Evolutionary conservation across 352 stramenopile genomes (phyloP), one percentile per base, ranked within the genome.

Genomic region (Phytopythium litorale): DNA sequence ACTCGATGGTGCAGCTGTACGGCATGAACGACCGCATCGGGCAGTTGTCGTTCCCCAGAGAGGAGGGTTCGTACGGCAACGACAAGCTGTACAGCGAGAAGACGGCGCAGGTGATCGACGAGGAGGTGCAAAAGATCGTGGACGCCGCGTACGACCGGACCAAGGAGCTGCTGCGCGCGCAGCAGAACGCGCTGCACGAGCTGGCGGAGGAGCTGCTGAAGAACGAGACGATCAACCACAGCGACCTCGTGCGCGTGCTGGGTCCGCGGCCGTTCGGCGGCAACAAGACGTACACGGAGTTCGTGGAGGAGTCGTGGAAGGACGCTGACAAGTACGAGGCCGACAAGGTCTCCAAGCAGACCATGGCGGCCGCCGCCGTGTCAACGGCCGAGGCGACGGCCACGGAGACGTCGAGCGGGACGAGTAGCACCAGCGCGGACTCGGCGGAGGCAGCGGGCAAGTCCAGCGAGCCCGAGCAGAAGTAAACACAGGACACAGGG

Each of bases 201-300:
- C 79, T 99, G 42, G 97, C 97, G 0, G 88, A 99, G 60, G 78
- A 98, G 56, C 76, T 99, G 50, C 84, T 99, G 28, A 91, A 98
- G 68, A 98, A 99, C 68, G 97, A 99, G 85, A 99, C 97, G n/a
- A 99, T 99, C 68, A 99, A 98, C 65, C 96, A 99, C 79, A 93
- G 97, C 67, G 96, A 99, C 78, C 97, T 99, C 54, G 84, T 98
- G 50, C 85, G 96, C 48, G 78, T 98, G 51, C 91, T 99, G 67
- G 97, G 97, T 15, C 78, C 86, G 15, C 89, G 97, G 61, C 96
- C 96, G 42, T 99, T 98, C 71, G 83, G 83, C 56, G 87, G 88
- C 59, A 92, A 99, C 79, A 90, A 96, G 71, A 94, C 87, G 55
- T 99, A 99, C 86, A 90, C 97, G 37, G 96, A 99, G 76, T 99